These are phyloP conservation scores for Termitomyces sp. DNA, from an alignment of 768 basidiomycete genomes.

Conservation along the genomic window DNA sequence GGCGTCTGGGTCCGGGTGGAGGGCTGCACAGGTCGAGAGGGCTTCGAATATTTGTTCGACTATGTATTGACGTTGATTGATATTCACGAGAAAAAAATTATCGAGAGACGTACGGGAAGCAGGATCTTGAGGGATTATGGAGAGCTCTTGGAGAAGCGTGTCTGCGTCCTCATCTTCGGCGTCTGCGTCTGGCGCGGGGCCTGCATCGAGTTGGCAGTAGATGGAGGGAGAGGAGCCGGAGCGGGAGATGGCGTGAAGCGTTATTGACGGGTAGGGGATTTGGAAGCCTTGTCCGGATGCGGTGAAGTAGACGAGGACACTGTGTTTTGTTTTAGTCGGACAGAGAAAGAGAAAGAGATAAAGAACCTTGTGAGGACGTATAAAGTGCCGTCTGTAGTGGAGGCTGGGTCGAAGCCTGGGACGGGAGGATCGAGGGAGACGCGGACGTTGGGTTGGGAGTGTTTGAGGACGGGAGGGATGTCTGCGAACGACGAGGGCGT, in stretches of 20 bases:
- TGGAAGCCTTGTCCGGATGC: conserved; percentile 24
- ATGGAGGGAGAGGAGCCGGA: conserved; percentile 56
- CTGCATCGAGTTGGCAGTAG: conserved; percentile 92
- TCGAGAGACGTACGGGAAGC: conserved; percentile 47
- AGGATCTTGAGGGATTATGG: conserved; percentile 58
- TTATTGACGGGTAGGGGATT: conserved; percentile 85
- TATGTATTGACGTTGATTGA: conserved; percentile 20
- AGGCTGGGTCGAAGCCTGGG: conserved; percentile 48
- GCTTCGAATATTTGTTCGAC: conserved; percentile 85
- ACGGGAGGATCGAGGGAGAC: conserved; percentile 66
- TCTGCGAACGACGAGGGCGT: conserved; percentile 82
- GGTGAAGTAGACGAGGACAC: conserved; percentile 69
- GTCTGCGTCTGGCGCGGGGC: conserved; percentile 17
- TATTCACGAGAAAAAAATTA: neutral
- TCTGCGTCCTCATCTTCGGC: conserved; percentile 23
- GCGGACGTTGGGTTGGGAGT: conserved; percentile 67
- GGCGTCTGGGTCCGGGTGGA: conserved; percentile 64
- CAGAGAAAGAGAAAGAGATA: neutral
- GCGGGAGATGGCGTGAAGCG: conserved; percentile 88
- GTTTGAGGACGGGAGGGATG: conserved; percentile 78
- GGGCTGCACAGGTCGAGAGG: conserved; percentile 77
- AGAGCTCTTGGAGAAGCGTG: conserved; percentile 71
- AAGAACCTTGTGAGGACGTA: conserved; percentile 82
- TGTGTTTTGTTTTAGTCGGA: conserved; percentile 31
- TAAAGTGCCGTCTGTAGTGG: conserved; percentile 57